Evolutionary conservation across 164 flowering plant genomes (phyloP), one percentile per base, ranked within the genome.

Genomic region (Sextonia rubra): DNA sequence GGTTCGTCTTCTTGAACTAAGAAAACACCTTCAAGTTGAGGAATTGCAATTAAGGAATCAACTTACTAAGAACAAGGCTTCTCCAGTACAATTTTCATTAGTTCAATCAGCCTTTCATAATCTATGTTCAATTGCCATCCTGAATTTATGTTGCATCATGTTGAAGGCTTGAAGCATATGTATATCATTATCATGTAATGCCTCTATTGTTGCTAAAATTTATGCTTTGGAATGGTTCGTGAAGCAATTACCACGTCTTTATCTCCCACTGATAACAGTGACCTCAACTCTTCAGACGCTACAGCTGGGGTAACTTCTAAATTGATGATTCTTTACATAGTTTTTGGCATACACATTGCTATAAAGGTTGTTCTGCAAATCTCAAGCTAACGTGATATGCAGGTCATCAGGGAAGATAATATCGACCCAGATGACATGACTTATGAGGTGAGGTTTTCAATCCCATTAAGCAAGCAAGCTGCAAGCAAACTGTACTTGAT

Each of bases 381-480:
- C 2, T 23, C 49, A 58, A 60, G 68, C 32, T 75, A 32, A 71
- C 71, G 23, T 74, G 77, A 76, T 29, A 27, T 61, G 61, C 73
- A 82, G 84, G 75, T 60, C 30, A 76, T 17, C 27, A 79, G 75
- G 77, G 72, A 77, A 73, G 84, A 82, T 75, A 73, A 74, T 71
- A 24, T 82, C 70, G 84, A 79, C 62, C 84, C 84, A 17, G 84
- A 82, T 75, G 73, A 73, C 66, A 79, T 82, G 84, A 77, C 75
- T 18, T 82, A 82, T 73, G 84, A 82, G 82, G 82, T 79, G 70
- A 73, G 75, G 56, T 70, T 75, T 22, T 20, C 20, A 24, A 14
- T 37, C 52, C 49, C 30, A 65, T 30, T 2, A 12, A 12, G 23
- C 47, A 30, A 58, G 26, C 27, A 62, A n/a, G 15, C 65, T 23